phyloP scores from a whole-genome alignment of 352 stramenopile species.

The Plasmopara muralis region DNA sequence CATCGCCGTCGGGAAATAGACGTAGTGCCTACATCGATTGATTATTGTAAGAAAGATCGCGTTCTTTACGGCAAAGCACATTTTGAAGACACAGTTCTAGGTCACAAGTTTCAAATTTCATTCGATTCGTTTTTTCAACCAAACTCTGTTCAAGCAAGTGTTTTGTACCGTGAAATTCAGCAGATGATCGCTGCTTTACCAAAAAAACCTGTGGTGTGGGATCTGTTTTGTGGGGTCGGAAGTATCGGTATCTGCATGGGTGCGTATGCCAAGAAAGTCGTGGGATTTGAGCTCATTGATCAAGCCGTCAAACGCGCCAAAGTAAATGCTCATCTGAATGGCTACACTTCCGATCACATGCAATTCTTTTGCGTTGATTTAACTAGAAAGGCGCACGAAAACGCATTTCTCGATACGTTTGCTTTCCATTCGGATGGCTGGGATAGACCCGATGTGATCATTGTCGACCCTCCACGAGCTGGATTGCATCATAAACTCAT shows the following conservation, averaged over 20 bases:
- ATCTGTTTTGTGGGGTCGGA: slow-evolving; percentile 74
- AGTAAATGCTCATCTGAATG: slow-evolving; percentile 52
- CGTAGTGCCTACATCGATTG: neutral
- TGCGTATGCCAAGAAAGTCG: slow-evolving; percentile 28
- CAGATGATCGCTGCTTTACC: slow-evolving; percentile 20
- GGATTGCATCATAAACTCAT: slow-evolving; percentile 67
- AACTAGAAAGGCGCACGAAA: slow-evolving; percentile 41
- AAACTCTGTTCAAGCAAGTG: slow-evolving; percentile 50
- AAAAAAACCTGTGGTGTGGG: slow-evolving; percentile 58
- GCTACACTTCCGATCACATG: slow-evolving; percentile 44
- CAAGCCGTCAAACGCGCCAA: slow-evolving; percentile 47
- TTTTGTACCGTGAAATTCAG: slow-evolving; percentile 53
- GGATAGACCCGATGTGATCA: slow-evolving; percentile 47
- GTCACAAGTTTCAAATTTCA: slow-evolving; percentile 54
- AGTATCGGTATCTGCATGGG: slow-evolving; percentile 77
- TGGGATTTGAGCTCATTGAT: slow-evolving; percentile 68
- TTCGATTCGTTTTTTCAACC: slow-evolving; percentile 79
- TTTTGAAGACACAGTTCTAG: slow-evolving; percentile 55
- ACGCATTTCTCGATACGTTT: slow-evolving; percentile 27
- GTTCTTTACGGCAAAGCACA: slow-evolving; percentile 42
- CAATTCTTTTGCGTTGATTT: slow-evolving; percentile 62
- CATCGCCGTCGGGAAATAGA: slow-evolving; percentile 17
- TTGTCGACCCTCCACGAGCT: slow-evolving; percentile 66
- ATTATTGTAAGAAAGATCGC: slow-evolving; percentile 1
- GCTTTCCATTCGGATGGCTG: slow-evolving; percentile 6